These are phyloP conservation scores for Lipomyces kockii DNA, from an alignment of 805 yeast genomes.

Conservation along the genomic window DNA sequence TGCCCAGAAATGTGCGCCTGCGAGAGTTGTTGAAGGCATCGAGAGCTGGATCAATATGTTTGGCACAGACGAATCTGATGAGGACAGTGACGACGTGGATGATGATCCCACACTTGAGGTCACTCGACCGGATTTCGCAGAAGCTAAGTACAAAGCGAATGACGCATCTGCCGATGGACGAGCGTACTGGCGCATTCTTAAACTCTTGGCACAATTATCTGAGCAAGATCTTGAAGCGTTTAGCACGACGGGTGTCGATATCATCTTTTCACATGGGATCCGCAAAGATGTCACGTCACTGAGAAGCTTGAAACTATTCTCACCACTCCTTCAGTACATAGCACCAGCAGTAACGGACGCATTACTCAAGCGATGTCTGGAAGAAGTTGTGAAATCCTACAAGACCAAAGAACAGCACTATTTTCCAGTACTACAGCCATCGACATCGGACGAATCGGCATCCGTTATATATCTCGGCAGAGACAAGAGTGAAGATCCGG, in stretches of 20 bases:
- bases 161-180: background rate
- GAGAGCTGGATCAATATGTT: background rate
- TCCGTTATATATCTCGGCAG: background rate
- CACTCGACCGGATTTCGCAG: background rate
- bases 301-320: background rate
- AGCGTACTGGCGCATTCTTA: background rate
- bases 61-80: background rate
- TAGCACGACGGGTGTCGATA: background rate
- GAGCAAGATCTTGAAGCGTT: background rate
- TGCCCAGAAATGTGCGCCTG: background rate
- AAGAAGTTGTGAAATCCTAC: constrained; percentile 1
- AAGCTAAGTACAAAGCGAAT: background rate
- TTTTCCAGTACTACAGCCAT: background rate
- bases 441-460: background rate
- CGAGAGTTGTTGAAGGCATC: background rate
- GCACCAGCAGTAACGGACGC: background rate
- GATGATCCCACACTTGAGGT: background rate
- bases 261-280: background rate
- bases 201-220: background rate
- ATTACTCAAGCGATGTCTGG: background rate
- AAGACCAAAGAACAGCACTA: background rate
- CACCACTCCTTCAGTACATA: background rate
- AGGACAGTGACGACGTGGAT: background rate
- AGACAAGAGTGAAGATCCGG: constrained; percentile 4
- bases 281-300: background rate